phyloP scores from a whole-genome alignment of 2,329 filamentous ascomycete genomes.

The Fusarium virguliforme region DNA sequence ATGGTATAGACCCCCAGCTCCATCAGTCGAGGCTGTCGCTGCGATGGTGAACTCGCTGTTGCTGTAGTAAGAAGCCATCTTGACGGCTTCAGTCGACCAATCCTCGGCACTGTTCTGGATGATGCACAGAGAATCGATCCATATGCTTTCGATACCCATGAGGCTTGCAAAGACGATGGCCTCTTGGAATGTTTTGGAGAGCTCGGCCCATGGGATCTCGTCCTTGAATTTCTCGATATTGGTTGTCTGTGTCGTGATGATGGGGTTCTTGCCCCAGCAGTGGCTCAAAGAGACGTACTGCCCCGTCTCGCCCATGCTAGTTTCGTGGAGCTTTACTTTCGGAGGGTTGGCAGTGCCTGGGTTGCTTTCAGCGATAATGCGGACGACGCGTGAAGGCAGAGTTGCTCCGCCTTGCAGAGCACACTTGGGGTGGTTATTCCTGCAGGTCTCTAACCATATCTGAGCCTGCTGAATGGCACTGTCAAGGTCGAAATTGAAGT shows the following conservation, averaged over 20 bases:
- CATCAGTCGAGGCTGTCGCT: constrained; percentile 11
- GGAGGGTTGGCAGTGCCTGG: not conserved
- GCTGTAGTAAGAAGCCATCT: constrained; percentile 26
- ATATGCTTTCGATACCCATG: constrained; percentile 12
- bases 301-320: not conserved
- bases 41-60: constrained; percentile 21
- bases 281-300: constrained; percentile 12
- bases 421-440: not conserved
- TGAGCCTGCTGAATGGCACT: constrained; percentile 4
- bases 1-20: constrained; percentile 13
- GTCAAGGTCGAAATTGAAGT: constrained; percentile 1
- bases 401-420: not conserved
- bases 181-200: constrained; percentile 21
- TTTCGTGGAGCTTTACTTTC: constrained; percentile 14
- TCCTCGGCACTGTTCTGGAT: constrained; percentile 18
- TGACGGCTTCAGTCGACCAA: constrained; percentile 13
- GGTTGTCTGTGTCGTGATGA: constrained; percentile 12
- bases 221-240: constrained; percentile 14
- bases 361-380: not conserved
- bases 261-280: constrained; percentile 22
- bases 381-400: constrained; percentile 6
- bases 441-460: not conserved
- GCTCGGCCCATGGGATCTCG: constrained; percentile 6
- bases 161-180: constrained; percentile 1
- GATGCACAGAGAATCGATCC: constrained; percentile 26